Conservation (phyloP, 768 basidiomycete genomes). For the Tylopilus rubrobrunneus region DNA sequence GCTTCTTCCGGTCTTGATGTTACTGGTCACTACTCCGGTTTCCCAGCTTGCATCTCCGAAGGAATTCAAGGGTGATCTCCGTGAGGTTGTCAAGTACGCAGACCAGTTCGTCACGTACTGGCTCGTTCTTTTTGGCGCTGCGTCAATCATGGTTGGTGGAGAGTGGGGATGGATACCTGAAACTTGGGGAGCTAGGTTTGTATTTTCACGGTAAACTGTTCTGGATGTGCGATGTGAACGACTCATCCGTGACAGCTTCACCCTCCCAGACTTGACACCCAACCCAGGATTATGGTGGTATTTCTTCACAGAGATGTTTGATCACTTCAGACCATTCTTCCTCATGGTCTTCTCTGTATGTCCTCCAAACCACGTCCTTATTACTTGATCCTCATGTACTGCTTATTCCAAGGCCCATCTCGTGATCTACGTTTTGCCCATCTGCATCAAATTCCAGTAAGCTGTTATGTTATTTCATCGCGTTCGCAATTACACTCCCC, state of each 20-base stretch:
- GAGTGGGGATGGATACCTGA: conserved; percentile 65
- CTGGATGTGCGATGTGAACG: neutral
- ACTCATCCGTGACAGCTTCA: conserved; percentile 45
- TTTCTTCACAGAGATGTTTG: conserved; percentile 99
- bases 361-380: neutral
- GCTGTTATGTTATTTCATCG: conserved; percentile 15
- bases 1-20: conserved; percentile 59
- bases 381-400: neutral
- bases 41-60: conserved; percentile 66
- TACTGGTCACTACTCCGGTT: conserved; percentile 58
- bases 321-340: conserved; percentile 50
- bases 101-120: conserved; percentile 53
- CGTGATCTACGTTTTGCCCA: conserved; percentile 73
- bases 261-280: conserved; percentile 85
- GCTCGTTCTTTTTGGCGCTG: conserved; percentile 37
- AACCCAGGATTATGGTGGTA: conserved; percentile 98
- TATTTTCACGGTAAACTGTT: neutral
- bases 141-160: conserved; percentile 56
- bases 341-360: conserved; percentile 82
- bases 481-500: neutral
- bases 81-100: conserved; percentile 25
- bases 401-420: conserved; percentile 62
- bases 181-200: conserved; percentile 84
- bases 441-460: conserved; percentile 87
- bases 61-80: conserved; percentile 20